These are phyloP conservation scores for Allomyces macrogynus DNA, from an alignment of 192 early-diverging fungal species.

Conservation along the genomic window DNA sequence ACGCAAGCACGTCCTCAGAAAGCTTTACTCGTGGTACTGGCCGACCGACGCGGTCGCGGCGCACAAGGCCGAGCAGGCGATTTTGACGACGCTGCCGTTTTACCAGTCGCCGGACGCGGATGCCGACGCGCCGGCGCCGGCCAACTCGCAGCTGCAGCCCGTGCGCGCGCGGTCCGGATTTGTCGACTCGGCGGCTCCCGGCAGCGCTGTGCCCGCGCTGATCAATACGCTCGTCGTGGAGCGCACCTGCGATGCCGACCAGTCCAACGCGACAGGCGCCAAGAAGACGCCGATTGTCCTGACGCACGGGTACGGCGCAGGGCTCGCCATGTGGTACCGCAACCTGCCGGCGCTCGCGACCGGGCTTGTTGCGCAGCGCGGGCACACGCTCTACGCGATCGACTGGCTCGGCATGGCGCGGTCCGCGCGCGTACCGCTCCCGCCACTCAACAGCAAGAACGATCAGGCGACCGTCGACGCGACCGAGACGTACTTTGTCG, in stretches of 20 bases:
- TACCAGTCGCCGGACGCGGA: background rate
- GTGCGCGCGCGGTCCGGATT: background rate
- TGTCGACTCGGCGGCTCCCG: background rate
- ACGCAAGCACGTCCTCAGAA: too few species aligned
- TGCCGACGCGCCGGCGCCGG: background rate
- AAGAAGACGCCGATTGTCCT: background rate
- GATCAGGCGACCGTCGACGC: constrained; percentile 9
- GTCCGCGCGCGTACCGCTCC: constrained; percentile 42
- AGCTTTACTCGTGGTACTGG: background rate
- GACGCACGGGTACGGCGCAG: background rate
- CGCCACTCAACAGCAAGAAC: constrained; percentile 13
- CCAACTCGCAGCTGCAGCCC: background rate
- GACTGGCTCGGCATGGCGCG: constrained; percentile 97
- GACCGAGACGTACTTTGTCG: constrained; percentile 72
- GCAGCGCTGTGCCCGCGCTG: background rate
- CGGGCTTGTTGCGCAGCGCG: background rate
- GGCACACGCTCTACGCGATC: constrained; percentile 6
- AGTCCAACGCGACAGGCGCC: background rate
- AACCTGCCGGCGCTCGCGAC: background rate
- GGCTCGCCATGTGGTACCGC: background rate
- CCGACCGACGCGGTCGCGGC: background rate
- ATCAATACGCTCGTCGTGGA: background rate
- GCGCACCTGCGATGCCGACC: background rate
- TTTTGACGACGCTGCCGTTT: background rate
- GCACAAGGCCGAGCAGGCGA: background rate